Percentiles rank a stretch among this genome's conserved stretches.
These are phyloP conservation scores for Colletotrichum phormii DNA, from an alignment of 2,329 filamentous ascomycete species.

Conservation along the genomic window DNA sequence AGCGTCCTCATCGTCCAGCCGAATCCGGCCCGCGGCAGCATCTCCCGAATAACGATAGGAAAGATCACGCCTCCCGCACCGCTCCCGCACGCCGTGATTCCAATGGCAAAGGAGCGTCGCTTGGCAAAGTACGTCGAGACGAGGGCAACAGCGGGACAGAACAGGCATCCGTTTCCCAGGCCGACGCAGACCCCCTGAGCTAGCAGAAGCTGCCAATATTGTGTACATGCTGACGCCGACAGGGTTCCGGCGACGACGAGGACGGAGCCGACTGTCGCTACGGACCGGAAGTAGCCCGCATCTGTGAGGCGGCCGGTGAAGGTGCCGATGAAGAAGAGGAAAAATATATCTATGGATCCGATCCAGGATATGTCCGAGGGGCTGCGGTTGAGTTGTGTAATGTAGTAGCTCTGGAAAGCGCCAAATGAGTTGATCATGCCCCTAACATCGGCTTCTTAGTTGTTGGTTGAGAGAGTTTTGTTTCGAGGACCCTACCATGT, in stretches of 20 bases:
- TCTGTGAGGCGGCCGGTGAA: constrained; percentile 57
- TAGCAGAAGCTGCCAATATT: constrained; percentile 62
- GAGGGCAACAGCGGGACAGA: constrained; percentile 66
- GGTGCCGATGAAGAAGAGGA: constrained; percentile 55
- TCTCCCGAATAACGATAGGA: constrained; percentile 62
- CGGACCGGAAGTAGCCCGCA: constrained; percentile 54
- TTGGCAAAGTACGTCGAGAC: constrained; percentile 69
- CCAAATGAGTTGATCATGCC: not conserved
- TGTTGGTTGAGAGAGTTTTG: not conserved
- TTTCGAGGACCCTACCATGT: not conserved
- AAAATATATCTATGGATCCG: constrained; percentile 34
- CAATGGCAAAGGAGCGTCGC: constrained; percentile 65
- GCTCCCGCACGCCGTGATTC: constrained; percentile 66
- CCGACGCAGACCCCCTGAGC: constrained; percentile 64
- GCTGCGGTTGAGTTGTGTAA: not conserved
- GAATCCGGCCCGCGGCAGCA: constrained; percentile 66
- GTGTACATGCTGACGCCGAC: constrained; percentile 51
- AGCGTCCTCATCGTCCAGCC: constrained; percentile 69
- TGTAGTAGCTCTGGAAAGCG: not conserved
- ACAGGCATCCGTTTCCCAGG: constrained; percentile 63
- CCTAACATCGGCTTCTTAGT: not conserved
- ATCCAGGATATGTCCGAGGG: not conserved
- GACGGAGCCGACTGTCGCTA: constrained; percentile 51
- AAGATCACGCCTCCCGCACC: constrained; percentile 65
- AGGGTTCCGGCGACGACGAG: constrained; percentile 58